Percentiles rank a stretch among this genome's conserved stretches.
These are phyloP conservation scores for Dendrocalamus sinicus DNA, from an alignment of 176 grass and related monocot species.

Conservation along the genomic window DNA sequence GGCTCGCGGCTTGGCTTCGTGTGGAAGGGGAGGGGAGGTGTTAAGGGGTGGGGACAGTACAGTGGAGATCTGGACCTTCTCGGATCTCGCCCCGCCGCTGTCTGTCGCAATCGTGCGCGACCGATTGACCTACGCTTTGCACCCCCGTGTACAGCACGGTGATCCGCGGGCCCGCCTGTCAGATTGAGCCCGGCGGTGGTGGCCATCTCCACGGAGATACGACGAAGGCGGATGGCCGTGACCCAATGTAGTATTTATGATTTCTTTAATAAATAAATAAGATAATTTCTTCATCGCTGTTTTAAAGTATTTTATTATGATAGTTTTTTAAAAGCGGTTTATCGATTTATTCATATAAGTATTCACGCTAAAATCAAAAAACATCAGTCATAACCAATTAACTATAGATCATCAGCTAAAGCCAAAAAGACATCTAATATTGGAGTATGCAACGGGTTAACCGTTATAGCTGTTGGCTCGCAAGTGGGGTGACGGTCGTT, in stretches of 20 bases:
- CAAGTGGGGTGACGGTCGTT: background rate
- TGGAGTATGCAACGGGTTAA: background rate
- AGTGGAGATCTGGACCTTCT: slow-evolving; percentile 12
- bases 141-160: background rate
- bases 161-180: background rate
- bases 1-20: background rate
- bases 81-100: background rate
- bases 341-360: too few species aligned
- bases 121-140: background rate
- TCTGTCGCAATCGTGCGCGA: slow-evolving; percentile 28
- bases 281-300: fast-evolving
- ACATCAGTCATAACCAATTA: too few species aligned
- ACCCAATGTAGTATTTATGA: too few species aligned
- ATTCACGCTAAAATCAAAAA: too few species aligned
- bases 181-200: background rate
- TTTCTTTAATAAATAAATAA: too few species aligned
- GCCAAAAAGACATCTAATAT: too few species aligned
- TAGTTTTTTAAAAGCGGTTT: too few species aligned
- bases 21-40: background rate
- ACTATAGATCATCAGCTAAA: too few species aligned
- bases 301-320: too few species aligned
- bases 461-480: background rate
- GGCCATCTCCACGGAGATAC: too few species aligned
- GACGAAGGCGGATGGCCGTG: background rate
- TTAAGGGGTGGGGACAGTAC: background rate